Base-by-base conservation (phyloP, 2,329 filamentous ascomycete genomes). In the Sporothrix inflata region DNA sequence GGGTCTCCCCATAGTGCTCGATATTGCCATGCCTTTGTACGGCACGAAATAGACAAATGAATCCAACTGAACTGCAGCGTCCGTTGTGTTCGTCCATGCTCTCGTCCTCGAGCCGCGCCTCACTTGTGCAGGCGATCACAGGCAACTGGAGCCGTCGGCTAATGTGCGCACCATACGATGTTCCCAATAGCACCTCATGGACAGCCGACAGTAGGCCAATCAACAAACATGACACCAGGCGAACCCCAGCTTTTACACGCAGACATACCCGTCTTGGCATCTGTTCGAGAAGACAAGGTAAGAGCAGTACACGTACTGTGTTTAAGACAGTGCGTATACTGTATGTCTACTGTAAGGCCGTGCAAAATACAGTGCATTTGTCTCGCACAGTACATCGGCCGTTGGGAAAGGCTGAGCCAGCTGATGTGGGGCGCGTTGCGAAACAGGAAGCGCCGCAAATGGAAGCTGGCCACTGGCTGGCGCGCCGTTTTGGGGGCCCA, bases 361-460 rank as follows among this genome's bases (percentile, higher is more conserved):
- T 65, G 60, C 12, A 16, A 27, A 45, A 4, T 65, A 69, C 49
- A 69, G 67, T 69, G 51, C 21, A 30, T 55, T 9, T 30, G 2
- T 11, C 16, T 7, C 16, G 38, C 61, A 65, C 61, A 47, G 61
- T 65, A n/a, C 7, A 21, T 38, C 63, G 24, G 14, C 63, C 42
- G 42, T 21, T 34, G 60, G 42, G 65, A 38, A 67, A 67, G 65
- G 65, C 65, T 67, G 65, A 66, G 63, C 38, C 21, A 65, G 60
- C 38, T 65, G 12, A 16, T 49, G 57, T 72, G 66, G 57, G 71
- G 67, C 40, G 5, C 21, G 8, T 55, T 72, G 47, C 71, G 71
- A 72, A 70, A 72, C 71, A 66, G 57, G 14, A 67, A 60, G 38
- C 57, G 71, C 71, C 67, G 71, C 71, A 72, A 66, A 45, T 69